Percentiles rank a stretch among this genome's conserved stretches.
These are phyloP conservation scores for Xylaria nigripes DNA, from an alignment of 495 filamentous ascomycete species.

Conservation along the genomic window DNA sequence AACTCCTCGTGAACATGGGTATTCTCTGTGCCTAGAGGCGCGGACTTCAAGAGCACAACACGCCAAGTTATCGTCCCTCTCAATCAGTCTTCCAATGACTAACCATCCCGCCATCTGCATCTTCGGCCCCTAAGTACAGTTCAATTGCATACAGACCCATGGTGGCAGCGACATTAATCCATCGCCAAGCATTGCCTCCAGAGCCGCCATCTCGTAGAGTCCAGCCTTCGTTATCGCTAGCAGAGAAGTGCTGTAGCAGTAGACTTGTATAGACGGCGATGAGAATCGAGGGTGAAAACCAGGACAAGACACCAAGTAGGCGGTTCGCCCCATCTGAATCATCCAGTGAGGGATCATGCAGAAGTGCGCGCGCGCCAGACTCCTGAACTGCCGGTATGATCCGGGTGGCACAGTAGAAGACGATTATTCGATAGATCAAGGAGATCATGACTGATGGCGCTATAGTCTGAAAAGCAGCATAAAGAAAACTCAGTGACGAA, in stretches of 20 bases:
- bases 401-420: constrained; percentile 89
- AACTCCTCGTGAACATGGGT: not conserved
- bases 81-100: constrained; percentile 92
- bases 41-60: not conserved
- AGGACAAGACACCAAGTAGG: constrained; percentile 71
- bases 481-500: constrained; percentile 76
- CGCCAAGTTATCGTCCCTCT: constrained; percentile 18
- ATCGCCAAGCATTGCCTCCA: constrained; percentile 81
- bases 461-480: constrained; percentile 83
- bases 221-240: constrained; percentile 69
- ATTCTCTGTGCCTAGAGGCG: not conserved
- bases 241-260: constrained; percentile 87
- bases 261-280: constrained; percentile 96
- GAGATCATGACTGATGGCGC: constrained; percentile 93
- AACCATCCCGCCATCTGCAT: constrained; percentile 58
- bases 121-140: constrained; percentile 70
- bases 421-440: constrained; percentile 82
- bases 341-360: constrained; percentile 73
- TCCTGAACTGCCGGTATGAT: constrained; percentile 92
- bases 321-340: constrained; percentile 76
- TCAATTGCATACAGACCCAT: constrained; percentile 87
- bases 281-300: constrained; percentile 86
- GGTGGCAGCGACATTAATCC: constrained; percentile 82
- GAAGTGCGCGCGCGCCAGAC: constrained; percentile 69
- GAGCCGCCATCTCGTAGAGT: constrained; percentile 65